Evolutionary conservation across 2,329 filamentous ascomycete genomes (phyloP), one percentile per base, ranked within the genome.

Genomic region (Apiospora aurea): DNA sequence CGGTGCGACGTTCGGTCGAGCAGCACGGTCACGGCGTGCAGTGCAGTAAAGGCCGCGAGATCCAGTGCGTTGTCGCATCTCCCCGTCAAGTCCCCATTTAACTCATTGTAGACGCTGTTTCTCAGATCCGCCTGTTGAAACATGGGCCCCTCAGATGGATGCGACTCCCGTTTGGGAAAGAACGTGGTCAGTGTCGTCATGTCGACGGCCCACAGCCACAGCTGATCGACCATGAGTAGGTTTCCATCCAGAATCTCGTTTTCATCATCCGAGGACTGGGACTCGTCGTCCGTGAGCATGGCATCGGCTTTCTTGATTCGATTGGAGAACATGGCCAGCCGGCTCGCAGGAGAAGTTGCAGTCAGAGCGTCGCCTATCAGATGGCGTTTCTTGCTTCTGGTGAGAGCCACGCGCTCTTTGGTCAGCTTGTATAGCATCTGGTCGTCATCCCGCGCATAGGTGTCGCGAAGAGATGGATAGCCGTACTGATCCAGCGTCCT

Each of bases 371-470:
- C 29, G 2, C 66, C 66, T 34, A 76, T 77, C 73, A 78, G 81
- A 73, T 75, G 80, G 73, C 68, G 72, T 47, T 69, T 78, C 11
- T 41, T 64, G 10, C 21, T 64, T 18, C 24, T 64, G 57, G 57
- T 8, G 1, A 64, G 10, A 49, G 76, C 76, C 1, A 75, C 71
- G 2, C 85, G 80, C 71, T 87, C 82, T 75, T 89, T 90, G 1
- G 89, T 90, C 1, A 91, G 81, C 75, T 92, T 92, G 79, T 91
- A 92, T 8, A 92, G 80, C 87, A 92, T 91, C 77, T 92, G 90
- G 57, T 92, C 90, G 61, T 90, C 89, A 57, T 92, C 90, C 24
- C 90, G 82, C 0, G 88, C 87, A 57, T 88, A 81, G 0, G 90
- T 92, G 46, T 91, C 89, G 13, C 86, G 82, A 0, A 92, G 81